Conservation (phyloP, 768 basidiomycete species). For the Auriscalpium orientale region DNA sequence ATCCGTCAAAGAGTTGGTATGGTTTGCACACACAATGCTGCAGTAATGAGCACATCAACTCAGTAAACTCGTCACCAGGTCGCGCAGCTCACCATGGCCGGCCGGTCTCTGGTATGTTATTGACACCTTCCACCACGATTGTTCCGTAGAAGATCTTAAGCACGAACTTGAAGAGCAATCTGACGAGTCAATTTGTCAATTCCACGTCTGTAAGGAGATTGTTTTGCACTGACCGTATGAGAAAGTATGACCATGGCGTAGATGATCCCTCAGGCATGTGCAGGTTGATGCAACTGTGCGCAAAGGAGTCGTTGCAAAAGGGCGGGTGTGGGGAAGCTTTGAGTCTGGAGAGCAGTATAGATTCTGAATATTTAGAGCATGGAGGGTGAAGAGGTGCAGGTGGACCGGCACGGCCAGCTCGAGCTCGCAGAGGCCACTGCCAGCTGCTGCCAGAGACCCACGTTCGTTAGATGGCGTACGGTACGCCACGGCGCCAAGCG, state of each 20-base stretch:
- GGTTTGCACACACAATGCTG: conserved; percentile 82
- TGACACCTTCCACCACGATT: conserved; percentile 74
- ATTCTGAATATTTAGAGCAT: not conserved
- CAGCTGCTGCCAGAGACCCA: not conserved
- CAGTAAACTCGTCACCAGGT: not conserved
- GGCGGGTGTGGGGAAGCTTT: too few species aligned
- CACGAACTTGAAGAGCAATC: conserved; percentile 70
- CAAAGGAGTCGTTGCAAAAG: too few species aligned
- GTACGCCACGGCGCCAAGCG: too few species aligned
- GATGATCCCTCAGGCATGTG: conserved; percentile 33
- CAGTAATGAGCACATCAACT: not conserved
- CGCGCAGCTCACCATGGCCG: conserved; percentile 50
- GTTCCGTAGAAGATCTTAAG: conserved; percentile 88
- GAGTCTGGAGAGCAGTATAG: not conserved
- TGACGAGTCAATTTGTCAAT: conserved; percentile 20
- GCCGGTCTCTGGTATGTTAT: conserved; percentile 66
- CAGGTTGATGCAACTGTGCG: not conserved
- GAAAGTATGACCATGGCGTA: conserved; percentile 56
- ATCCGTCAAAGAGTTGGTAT: conserved; percentile 81
- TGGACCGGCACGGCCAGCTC: too few species aligned
- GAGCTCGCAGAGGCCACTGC: too few species aligned
- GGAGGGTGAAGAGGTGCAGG: not conserved
- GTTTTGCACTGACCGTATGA: conserved; percentile 45
- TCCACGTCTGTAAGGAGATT: not conserved
- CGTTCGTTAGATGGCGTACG: not conserved